Evolutionary conservation across 139 green algal species (phyloP), one percentile per base, ranked within the genome.

Genomic region (Picocystis salinarum): DNA sequence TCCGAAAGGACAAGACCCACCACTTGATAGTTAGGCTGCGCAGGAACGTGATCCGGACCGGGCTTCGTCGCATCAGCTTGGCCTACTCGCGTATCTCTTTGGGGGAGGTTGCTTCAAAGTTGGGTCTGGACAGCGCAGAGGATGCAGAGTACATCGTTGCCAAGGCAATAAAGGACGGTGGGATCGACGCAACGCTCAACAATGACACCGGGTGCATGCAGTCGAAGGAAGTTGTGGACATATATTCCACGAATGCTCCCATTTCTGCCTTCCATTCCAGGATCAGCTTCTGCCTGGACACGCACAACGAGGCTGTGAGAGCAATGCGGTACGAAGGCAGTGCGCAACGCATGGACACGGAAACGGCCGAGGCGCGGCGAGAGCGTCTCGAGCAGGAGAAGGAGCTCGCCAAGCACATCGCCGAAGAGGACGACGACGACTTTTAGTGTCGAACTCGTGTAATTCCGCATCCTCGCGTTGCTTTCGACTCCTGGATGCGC

Each of bases 61-160:
- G 87, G 15, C 69, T 98, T 51, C 60, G 78, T 34, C 70, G 83
- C 61, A 88, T 95, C 65, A 83, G 69, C 59, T 55, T 86, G 31
- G 80, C 88, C 23, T 98, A 98, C 71, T 84, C 69, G 5, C 69
- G 82, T 51, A 95, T 98, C 66, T 77, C 61, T 22, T 68, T 98
- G 34, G 50, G 48, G 10, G 55, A 68, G 23, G 42, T 60, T 18
- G 46, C 56, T 6, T 4, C 23, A n/a, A 68, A 58, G 56, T 49
- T 68, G 9, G 33, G 30, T 20, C 42, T 68, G 7, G 22, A 66
- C 37, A 23, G 73, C 4, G 36, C 71, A 6, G 73, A 79, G 17
- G 88, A 95, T 50, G 77, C 75, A 26, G 86, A 94, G 66, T 76
- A 53, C 68, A 87, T 97, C 40, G 75, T 92, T 23, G 76, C 79